Evolutionary conservation across 345 rosid species (phyloP), one percentile per base, ranked within the genome.

Genomic region (Adansonia digitata): DNA sequence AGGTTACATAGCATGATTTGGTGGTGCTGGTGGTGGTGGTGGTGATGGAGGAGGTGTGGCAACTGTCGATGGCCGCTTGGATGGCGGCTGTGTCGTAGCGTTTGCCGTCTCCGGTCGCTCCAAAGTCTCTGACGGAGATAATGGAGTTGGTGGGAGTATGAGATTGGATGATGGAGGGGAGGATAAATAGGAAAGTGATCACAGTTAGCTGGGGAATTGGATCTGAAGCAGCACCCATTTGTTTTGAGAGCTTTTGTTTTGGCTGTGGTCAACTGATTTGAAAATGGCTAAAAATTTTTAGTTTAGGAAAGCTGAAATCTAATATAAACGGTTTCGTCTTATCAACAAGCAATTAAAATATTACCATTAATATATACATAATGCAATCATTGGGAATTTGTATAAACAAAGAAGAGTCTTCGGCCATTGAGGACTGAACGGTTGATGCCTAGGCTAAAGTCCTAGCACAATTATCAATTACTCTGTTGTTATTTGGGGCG

Each of bases 31-130:
- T n/a, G n/a, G n/a, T 59, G 61, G 83, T 45, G 2, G 77, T 48
- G 37, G 77, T 24, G 49, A 62, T 56, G 69, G 85, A 60, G 83
- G 82, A 79, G 74, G 42, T 56, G 27, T 78, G 80, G 75, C 97
- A 94, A 81, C 87, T 77, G 81, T 90, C 85, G 63, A 92, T 91
- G 60, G 98, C 83, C 11, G 87, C 75, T 71, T 94, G 98, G 85
- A 94, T 91, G 55, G 95, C 85, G 2, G 55, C 5, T 27, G 97
- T 85, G 77, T 92, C 97, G 90, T 92, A 92, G 83, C 74, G 79
- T 70, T 61, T 17, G 68, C 98, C 97, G 73, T 92, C 91, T 61
- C 95, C 98, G 83, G 61, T 78, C 72, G 97, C 97, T 22, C 98
- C 97, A 86, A 84, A 94, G 82, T 90, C 92, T 24, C 72, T 59